Evolutionary conservation across 2,329 filamentous ascomycete genomes (phyloP), one percentile per base, ranked within the genome.

Genomic region (Trichoderma sp.): DNA sequence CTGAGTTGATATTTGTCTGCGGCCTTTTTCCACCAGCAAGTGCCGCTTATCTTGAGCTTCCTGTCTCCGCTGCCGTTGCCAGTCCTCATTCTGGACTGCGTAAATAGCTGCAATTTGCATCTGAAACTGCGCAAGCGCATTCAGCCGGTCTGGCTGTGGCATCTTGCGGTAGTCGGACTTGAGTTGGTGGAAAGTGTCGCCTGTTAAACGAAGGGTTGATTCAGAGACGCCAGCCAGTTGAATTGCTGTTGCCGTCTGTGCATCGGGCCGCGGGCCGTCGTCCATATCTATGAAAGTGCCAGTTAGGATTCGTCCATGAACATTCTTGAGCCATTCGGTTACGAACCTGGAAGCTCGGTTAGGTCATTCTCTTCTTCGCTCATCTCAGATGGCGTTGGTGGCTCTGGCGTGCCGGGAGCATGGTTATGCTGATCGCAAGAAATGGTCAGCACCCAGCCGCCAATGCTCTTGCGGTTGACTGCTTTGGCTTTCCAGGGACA

Each of bases 401-500:
- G 81, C 68, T 83, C 81, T 33, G 81, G 81, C 10, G 81, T 83
- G 21, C 81, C 79, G 1, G 81, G 79, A 70, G 82, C 80, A 70
- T 83, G 81, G 70, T 83, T 83, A 72, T 83, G 81, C 71, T 81
- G 77, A 69, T 83, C 78, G 72, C 81, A 83, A 55, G 78, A 78
- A 49, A 83, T 77, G 3, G 81, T 83, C 72, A 83, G 71, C n/a
- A 82, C 79, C 81, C 81, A 83, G 47, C 81, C 81, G 5, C 81
- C 81, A 68, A 81, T 76, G 13, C 78, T 77, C 75, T 83, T 83
- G 10, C 81, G 79, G 63, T 82, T 77, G 8, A 83, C 81, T 0
- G 81, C 81, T 70, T 83, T 83, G 35, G 81, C 81, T 70, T 82
- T 82, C 81, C 81, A 83, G 5, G 81, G 81, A 29, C 81, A 83